phyloP scores from a whole-genome alignment of 805 yeast species.

The Ogataea methylovora region DNA sequence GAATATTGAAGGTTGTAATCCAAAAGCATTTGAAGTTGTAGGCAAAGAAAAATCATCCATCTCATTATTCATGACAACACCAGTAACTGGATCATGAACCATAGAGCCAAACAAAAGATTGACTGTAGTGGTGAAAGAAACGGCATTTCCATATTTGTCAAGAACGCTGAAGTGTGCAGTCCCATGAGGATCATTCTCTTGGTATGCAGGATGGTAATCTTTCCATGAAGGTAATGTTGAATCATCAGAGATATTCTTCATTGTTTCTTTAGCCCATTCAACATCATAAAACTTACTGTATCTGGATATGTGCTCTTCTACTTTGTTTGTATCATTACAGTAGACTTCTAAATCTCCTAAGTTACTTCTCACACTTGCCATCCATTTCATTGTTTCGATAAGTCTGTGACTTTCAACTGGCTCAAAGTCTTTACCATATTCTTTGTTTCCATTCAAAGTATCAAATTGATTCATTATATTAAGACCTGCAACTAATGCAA shows the following conservation, averaged over 20 bases:
- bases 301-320: slow-evolving; percentile 24
- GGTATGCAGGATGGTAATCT: slow-evolving; percentile 74
- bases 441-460: slow-evolving; percentile 21
- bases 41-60: slow-evolving; percentile 94
- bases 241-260: slow-evolving; percentile 42
- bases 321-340: slow-evolving; percentile 16
- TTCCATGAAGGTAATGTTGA: slow-evolving; percentile 58
- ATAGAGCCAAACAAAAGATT: slow-evolving; percentile 78
- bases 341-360: slow-evolving; percentile 56
- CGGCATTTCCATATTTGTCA: slow-evolving; percentile 70
- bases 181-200: slow-evolving; percentile 76
- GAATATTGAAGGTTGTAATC: slow-evolving; percentile 70
- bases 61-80: slow-evolving; percentile 77
- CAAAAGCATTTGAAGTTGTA: slow-evolving; percentile 63
- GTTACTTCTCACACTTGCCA: slow-evolving; percentile 78
- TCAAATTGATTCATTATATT: slow-evolving; percentile 28
- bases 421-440: slow-evolving; percentile 30
- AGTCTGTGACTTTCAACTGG: slow-evolving; percentile 54
- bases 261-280: slow-evolving; percentile 53
- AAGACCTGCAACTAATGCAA: slow-evolving; percentile 72
- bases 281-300: slow-evolving; percentile 37
- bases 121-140: slow-evolving; percentile 82
- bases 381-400: slow-evolving; percentile 90
- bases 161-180: slow-evolving; percentile 82
- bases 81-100: slow-evolving; percentile 76